Evolutionary conservation across 1,284 basidiomycete species (phyloP).

Genomic region (Ceratobasidium sp.): DNA sequence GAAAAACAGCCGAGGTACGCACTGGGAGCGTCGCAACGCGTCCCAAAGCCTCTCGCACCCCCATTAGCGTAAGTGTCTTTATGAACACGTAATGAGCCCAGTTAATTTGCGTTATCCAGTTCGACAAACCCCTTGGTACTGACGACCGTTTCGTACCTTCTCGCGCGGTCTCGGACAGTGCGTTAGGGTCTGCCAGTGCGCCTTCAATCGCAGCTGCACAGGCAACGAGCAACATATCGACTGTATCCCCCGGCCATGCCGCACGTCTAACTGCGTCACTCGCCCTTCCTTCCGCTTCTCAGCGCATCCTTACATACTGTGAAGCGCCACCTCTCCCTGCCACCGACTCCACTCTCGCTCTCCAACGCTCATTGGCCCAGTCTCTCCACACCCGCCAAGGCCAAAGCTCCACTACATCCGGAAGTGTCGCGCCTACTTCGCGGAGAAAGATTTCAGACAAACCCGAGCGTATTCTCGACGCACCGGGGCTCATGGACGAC

Average conservation of each 20-base stretch:
- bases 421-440: slow-evolving; percentile 68
- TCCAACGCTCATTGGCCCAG: slow-evolving; percentile 76
- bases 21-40: slow-evolving; percentile 39
- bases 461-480: slow-evolving; percentile 92
- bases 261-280: slow-evolving; percentile 77
- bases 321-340: slow-evolving; percentile 77
- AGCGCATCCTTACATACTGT: slow-evolving; percentile 78
- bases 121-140: slow-evolving; percentile 57
- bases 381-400: slow-evolving; percentile 75
- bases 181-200: slow-evolving; percentile 68
- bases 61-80: slow-evolving; percentile 17
- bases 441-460: slow-evolving; percentile 82
- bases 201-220: slow-evolving; percentile 52
- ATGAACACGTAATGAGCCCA: slow-evolving; percentile 11
- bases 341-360: slow-evolving; percentile 72
- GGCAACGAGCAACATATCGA: slow-evolving; percentile 44
- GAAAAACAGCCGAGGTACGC: slow-evolving; percentile 36
- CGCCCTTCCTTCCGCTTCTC: slow-evolving; percentile 73
- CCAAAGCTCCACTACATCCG: slow-evolving; percentile 64
- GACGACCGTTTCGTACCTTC: slow-evolving; percentile 80
- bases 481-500: slow-evolving; percentile 94
- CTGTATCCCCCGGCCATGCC: slow-evolving; percentile 78
- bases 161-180: slow-evolving; percentile 63
- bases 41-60: slow-evolving; percentile 40
- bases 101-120: slow-evolving; percentile 26